These are phyloP conservation scores for Lactarius sp. DNA, from an alignment of 768 basidiomycete genomes.

Conservation along the genomic window DNA sequence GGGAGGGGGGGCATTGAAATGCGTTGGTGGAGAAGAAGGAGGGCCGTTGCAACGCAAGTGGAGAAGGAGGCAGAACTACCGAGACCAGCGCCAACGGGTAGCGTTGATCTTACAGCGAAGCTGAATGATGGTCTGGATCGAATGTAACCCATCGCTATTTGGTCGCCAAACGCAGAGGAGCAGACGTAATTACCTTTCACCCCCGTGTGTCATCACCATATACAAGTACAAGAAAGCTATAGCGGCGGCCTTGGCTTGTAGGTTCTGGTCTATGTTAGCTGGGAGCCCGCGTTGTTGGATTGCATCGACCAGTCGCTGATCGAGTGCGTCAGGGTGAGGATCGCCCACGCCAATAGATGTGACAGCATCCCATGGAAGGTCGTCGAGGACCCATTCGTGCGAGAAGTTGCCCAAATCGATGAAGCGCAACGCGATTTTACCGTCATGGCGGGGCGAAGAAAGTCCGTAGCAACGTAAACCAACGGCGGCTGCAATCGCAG, in stretches of 20 bases:
- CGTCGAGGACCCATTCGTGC: conserved; percentile 73
- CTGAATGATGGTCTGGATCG: conserved; percentile 63
- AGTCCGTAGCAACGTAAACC: conserved; percentile 94
- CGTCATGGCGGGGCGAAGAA: conserved; percentile 67
- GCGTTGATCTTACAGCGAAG: conserved; percentile 77
- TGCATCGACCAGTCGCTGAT: conserved; percentile 67
- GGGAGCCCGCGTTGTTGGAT: conserved; percentile 48
- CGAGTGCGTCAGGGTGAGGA: conserved; percentile 60
- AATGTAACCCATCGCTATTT: conserved; percentile 12
- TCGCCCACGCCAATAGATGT: conserved; percentile 48
- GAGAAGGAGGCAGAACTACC: conserved; percentile 98
- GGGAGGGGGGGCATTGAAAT: conserved; percentile 55
- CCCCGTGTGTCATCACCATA: conserved; percentile 62
- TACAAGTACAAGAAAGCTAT: conserved; percentile 92
- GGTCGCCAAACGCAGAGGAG: neutral
- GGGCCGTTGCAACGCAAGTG: conserved; percentile 72
- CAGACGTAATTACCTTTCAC: conserved; percentile 47
- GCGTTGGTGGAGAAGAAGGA: conserved; percentile 71
- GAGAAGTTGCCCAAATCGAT: conserved; percentile 74
- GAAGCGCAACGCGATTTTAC: conserved; percentile 69
- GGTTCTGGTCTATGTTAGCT: conserved; percentile 30
- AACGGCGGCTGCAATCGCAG: conserved; percentile 91
- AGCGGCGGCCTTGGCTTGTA: conserved; percentile 43
- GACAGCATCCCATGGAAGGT: conserved; percentile 75
- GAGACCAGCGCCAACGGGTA: conserved; percentile 93